A percentile compares a stretch with the other conserved stretches of the same genome.
Evolutionary conservation across 2,329 filamentous ascomycete species (phyloP).

Genomic region (Aspergillus felis): DNA sequence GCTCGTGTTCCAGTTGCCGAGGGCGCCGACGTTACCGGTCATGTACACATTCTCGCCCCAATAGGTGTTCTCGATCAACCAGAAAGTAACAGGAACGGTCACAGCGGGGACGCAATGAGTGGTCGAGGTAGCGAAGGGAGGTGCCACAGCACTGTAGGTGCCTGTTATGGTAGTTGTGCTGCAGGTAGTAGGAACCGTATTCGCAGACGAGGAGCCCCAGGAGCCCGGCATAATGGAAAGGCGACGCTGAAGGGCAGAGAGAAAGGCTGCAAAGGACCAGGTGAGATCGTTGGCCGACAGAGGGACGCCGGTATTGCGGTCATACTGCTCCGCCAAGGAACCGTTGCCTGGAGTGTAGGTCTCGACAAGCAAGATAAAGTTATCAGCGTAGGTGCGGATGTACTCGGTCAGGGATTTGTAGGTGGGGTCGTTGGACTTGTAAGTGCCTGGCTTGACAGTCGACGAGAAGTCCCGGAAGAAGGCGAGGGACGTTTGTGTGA

Average conservation of each 20-base stretch:
- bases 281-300: slow-evolving; percentile 16
- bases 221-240: slow-evolving; percentile 14
- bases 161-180: slow-evolving; percentile 4
- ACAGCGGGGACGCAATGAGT: not conserved
- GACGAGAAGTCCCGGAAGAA: slow-evolving; percentile 67
- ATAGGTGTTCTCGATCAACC: not conserved
- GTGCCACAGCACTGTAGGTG: slow-evolving; percentile 3
- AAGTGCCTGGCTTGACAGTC: slow-evolving; percentile 59
- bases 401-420: slow-evolving; percentile 55
- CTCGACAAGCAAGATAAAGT: slow-evolving; percentile 45
- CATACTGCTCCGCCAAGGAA: slow-evolving; percentile 36
- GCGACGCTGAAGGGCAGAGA: slow-evolving; percentile 14
- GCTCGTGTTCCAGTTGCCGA: not conserved
- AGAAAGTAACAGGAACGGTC: not conserved
- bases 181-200: slow-evolving; percentile 3
- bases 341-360: slow-evolving; percentile 18
- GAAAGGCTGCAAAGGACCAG: slow-evolving; percentile 21
- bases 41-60: not conserved
- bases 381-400: slow-evolving; percentile 59
- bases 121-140: not conserved
- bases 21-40: not conserved
- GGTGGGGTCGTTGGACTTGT: slow-evolving; percentile 49
- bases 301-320: slow-evolving; percentile 15
- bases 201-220: slow-evolving; percentile 15
- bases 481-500: slow-evolving; percentile 60